Conservation (phyloP, 352 stramenopile genomes). For the Paralagenidium karlingii region DNA sequence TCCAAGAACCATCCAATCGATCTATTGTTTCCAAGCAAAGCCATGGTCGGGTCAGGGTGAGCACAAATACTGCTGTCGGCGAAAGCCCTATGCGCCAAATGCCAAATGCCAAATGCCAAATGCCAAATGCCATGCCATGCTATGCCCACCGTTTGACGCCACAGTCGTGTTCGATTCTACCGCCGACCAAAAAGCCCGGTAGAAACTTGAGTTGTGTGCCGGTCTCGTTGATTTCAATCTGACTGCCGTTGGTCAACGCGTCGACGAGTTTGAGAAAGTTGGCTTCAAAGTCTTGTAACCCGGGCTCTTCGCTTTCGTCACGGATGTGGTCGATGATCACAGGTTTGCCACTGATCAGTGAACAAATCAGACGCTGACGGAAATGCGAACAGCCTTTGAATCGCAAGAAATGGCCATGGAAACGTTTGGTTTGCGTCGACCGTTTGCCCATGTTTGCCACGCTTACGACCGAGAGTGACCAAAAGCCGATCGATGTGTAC, state of each 20-base stretch:
- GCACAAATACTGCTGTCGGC: not conserved
- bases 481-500: too few species aligned
- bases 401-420: conserved; percentile 28
- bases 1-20: conserved; percentile 98
- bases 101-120: too few species aligned
- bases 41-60: not conserved
- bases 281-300: conserved; percentile 93
- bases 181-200: conserved; percentile 93
- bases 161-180: conserved; percentile 93
- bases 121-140: not conserved
- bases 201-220: conserved; percentile 95
- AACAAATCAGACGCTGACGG: conserved; percentile 87
- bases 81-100: too few species aligned
- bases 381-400: conserved; percentile 87
- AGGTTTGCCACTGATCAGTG: conserved; percentile 85
- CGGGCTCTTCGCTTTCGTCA: conserved; percentile 89
- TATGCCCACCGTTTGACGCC: conserved; percentile 35
- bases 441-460: too few species aligned
- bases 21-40: conserved; percentile 6
- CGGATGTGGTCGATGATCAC: conserved; percentile 95
- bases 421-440: too few species aligned
- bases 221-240: conserved; percentile 99
- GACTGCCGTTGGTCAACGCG: conserved; percentile 93
- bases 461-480: too few species aligned
- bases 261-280: conserved; percentile 95